A percentile compares a stretch with the other conserved stretches of the same genome.
Evolutionary conservation across 441 rosid species (phyloP).

Genomic region (Pelargonium citronellum): DNA sequence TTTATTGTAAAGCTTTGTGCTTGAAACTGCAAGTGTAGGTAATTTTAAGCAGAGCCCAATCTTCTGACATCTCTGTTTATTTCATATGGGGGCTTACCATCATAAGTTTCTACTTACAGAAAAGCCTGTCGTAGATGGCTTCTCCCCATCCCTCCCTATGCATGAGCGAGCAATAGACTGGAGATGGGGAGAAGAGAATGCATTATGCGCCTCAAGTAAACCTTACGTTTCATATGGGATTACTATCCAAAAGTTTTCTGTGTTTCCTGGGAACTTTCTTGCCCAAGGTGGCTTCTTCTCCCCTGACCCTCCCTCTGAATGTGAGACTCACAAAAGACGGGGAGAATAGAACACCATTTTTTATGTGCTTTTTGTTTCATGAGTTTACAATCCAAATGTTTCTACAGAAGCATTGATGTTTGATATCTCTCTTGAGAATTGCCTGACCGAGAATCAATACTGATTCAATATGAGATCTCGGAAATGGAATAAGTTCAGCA

Average conservation of each 20-base stretch:
- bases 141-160: not conserved
- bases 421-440: not conserved
- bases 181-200: not conserved
- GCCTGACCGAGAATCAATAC: not conserved
- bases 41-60: too few species aligned
- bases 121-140: not conserved
- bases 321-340: not conserved
- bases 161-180: not conserved
- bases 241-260: too few species aligned
- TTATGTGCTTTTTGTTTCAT: not conserved
- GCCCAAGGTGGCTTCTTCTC: not conserved
- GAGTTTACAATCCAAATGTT: not conserved
- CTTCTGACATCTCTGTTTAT: too few species aligned
- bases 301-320: not conserved
- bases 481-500: too few species aligned
- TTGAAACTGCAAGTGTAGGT: too few species aligned
- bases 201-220: not conserved
- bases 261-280: not conserved
- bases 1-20: too few species aligned
- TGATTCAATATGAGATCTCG: too few species aligned
- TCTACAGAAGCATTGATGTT: not conserved
- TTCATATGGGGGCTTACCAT: too few species aligned
- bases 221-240: not conserved
- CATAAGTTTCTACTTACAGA: not conserved
- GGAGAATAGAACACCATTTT: too few species aligned